These are phyloP conservation scores for Fusarium sulawesiense DNA, from an alignment of 2,329 filamentous ascomycete species.

Conservation along the genomic window DNA sequence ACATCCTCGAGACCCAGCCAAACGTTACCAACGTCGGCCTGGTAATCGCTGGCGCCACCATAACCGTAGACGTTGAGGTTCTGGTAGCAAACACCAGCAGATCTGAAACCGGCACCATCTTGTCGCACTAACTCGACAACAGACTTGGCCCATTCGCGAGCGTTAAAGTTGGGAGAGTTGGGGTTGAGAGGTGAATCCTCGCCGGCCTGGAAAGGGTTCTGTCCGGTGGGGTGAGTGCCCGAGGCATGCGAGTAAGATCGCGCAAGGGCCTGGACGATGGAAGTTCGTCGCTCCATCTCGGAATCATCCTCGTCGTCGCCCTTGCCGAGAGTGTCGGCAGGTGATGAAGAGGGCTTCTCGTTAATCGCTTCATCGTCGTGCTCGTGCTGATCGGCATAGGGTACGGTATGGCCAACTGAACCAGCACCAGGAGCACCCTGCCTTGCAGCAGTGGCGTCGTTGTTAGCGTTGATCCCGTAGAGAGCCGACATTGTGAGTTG, in stretches of 20 bases:
- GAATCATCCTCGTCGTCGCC: conserved; percentile 47
- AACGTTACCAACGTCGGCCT: conserved; percentile 73
- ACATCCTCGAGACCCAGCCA: conserved; percentile 62
- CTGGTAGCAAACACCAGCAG: conserved; percentile 73
- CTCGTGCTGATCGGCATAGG: conserved; percentile 47
- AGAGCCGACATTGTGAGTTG: conserved; percentile 41
- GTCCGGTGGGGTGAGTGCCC: conserved; percentile 45
- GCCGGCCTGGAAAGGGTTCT: conserved; percentile 63
- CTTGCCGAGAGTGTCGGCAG: conserved; percentile 48
- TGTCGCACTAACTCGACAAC: conserved; percentile 64
- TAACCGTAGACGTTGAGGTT: conserved; percentile 76
- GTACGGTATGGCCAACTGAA: conserved; percentile 39
- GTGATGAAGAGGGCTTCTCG: conserved; percentile 47
- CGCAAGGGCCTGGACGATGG: conserved; percentile 66
- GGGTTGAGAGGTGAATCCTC: conserved; percentile 66
- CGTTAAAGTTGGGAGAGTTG: conserved; percentile 63
- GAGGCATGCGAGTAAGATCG: conserved; percentile 66
- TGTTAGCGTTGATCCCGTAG: conserved; percentile 53
- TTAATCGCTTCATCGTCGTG: conserved; percentile 42
- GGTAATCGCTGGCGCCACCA: conserved; percentile 75
- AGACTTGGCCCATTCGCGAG: conserved; percentile 69
- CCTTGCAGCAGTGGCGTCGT: conserved; percentile 61
- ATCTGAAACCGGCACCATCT: conserved; percentile 67
- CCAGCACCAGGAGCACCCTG: conserved; percentile 53
- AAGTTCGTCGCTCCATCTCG: conserved; percentile 63